phyloP scores from a whole-genome alignment of 805 yeast genomes.

The Schwanniomyces pseudopolymorphus region DNA sequence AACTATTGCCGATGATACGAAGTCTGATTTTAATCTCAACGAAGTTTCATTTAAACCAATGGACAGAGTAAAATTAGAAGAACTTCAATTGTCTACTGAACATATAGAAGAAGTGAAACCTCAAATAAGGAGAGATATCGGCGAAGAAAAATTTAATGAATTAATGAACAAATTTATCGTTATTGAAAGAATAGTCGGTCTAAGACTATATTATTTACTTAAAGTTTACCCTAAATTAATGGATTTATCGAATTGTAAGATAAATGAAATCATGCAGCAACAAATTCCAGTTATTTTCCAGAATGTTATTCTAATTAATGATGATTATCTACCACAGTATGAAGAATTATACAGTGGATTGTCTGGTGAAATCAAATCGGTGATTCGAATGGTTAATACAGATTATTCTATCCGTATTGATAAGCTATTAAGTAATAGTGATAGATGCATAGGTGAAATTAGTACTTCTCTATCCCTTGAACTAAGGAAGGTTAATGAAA shows the following conservation, averaged over 20 bases:
- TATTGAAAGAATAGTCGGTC: slow-evolving; percentile 13
- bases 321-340: slow-evolving; percentile 32
- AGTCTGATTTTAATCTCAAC: neutral
- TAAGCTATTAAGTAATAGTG: slow-evolving; percentile 59
- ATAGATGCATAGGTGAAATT: slow-evolving; percentile 69
- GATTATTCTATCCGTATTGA: slow-evolving; percentile 57
- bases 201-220: slow-evolving; percentile 17
- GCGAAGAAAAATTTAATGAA: slow-evolving; percentile 8
- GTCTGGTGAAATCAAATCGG: slow-evolving; percentile 33
- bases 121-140: neutral
- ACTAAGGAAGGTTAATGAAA: slow-evolving; percentile 53
- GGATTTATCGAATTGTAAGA: slow-evolving; percentile 9
- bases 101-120: slow-evolving; percentile 4
- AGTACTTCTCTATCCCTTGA: slow-evolving; percentile 69
- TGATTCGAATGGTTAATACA: slow-evolving; percentile 37
- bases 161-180: slow-evolving; percentile 11
- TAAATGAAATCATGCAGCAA: slow-evolving; percentile 15
- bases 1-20: neutral
- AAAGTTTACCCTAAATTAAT: slow-evolving; percentile 21
- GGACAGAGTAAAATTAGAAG: neutral
- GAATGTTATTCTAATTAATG: slow-evolving; percentile 25
- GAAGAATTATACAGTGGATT: slow-evolving; percentile 32
- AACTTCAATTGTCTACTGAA: neutral
- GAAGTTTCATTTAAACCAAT: slow-evolving; percentile 1
- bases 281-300: slow-evolving; percentile 15